These are phyloP conservation scores for Ganoderma leucocontextum DNA, from an alignment of 1,284 basidiomycete species.

Conservation along the genomic window DNA sequence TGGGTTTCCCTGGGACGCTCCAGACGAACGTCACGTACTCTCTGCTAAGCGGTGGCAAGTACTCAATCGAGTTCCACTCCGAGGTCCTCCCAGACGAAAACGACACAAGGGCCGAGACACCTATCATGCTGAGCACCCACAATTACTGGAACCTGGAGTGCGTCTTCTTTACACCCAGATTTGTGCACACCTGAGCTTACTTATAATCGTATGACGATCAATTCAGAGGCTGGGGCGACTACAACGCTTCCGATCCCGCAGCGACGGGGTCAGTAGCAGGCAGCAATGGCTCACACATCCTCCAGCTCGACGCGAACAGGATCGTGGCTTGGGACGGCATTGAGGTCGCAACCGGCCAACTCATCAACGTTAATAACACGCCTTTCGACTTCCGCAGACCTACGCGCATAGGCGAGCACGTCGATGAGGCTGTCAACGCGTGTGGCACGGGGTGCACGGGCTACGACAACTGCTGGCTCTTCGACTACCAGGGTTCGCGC, in stretches of 20 bases:
- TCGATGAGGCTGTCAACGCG: constrained; percentile 3
- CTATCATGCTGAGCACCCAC: constrained; percentile 9
- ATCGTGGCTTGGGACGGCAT: constrained; percentile 3
- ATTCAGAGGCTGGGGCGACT: constrained; percentile 6
- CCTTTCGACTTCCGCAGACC: constrained; percentile 5
- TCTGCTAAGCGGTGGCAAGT: constrained; percentile 4
- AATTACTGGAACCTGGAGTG: constrained; percentile 12
- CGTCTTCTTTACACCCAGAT: not conserved
- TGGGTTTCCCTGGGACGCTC: not conserved
- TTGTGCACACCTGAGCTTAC: not conserved
- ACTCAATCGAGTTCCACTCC: constrained; percentile 6
- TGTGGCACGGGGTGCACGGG: constrained; percentile 4
- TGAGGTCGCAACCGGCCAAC: not conserved
- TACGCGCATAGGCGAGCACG: constrained; percentile 2
- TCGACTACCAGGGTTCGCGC: not conserved
- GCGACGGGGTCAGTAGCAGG: constrained; percentile 5
- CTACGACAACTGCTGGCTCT: constrained; percentile 10
- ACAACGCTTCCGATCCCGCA: constrained; percentile 6
- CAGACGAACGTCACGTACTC: constrained; percentile 2
- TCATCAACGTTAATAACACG: not conserved
- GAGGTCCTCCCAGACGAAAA: constrained; percentile 3
- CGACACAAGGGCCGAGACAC: not conserved
- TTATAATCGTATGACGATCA: not conserved
- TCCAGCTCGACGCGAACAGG: constrained; percentile 2
- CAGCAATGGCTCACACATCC: not conserved